Evolutionary conservation across 2,329 filamentous ascomycete genomes (phyloP).

Genomic region (Neocucurbitaria cava): DNA sequence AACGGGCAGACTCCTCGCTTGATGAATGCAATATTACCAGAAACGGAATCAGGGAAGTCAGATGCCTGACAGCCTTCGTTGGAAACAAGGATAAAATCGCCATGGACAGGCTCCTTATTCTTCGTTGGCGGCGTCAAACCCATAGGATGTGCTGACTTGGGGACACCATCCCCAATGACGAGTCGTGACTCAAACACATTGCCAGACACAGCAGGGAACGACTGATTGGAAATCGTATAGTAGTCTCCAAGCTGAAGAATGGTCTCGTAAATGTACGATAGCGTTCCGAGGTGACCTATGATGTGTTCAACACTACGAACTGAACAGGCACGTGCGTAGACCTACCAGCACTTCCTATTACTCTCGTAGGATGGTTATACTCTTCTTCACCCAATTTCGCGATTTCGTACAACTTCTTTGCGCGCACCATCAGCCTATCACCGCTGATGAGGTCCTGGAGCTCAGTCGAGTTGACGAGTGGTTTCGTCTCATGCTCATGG

Average conservation of each 20-base stretch:
- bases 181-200: slow-evolving; percentile 47
- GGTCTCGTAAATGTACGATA: slow-evolving; percentile 49
- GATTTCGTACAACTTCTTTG: slow-evolving; percentile 49
- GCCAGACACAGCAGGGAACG: slow-evolving; percentile 45
- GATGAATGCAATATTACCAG: slow-evolving; percentile 74
- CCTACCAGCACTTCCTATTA: slow-evolving; percentile 47
- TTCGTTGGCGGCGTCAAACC: slow-evolving; percentile 47
- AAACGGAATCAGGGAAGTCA: slow-evolving; percentile 68
- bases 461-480: slow-evolving; percentile 43
- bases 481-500: slow-evolving; percentile 32
- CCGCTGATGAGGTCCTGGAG: slow-evolving; percentile 46
- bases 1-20: slow-evolving; percentile 76
- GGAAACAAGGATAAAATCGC: slow-evolving; percentile 41
- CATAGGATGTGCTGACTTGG: slow-evolving; percentile 46
- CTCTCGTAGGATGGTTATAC: slow-evolving; percentile 53
- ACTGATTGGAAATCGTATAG: slow-evolving; percentile 49
- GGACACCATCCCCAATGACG: slow-evolving; percentile 41
- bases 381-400: slow-evolving; percentile 52
- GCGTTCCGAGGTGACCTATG: slow-evolving; percentile 43
- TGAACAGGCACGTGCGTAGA: slow-evolving; percentile 17
- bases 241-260: slow-evolving; percentile 49
- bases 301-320: slow-evolving; percentile 12
- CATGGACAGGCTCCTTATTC: slow-evolving; percentile 46
- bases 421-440: slow-evolving; percentile 39
- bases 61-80: slow-evolving; percentile 43